phyloP scores from a whole-genome alignment of 2,329 filamentous ascomycete species.

The Apiospora saccharicola region DNA sequence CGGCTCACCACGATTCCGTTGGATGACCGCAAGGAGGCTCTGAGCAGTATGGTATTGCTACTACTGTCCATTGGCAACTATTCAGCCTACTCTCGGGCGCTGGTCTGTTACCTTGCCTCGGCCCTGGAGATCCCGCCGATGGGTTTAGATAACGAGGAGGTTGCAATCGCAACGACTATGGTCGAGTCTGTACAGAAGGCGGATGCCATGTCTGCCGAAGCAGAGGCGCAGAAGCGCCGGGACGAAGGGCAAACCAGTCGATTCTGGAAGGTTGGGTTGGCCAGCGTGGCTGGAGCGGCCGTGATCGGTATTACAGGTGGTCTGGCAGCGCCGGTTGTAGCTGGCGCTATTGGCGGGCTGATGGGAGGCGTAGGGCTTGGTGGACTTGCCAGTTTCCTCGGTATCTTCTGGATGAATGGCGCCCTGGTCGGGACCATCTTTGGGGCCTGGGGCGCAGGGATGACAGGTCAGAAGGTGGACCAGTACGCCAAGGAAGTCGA shows the following conservation, averaged over 20 bases:
- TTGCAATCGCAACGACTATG: constrained; percentile 77
- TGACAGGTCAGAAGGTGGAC: constrained; percentile 84
- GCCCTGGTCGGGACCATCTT: constrained; percentile 88
- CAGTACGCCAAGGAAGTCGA: constrained; percentile 87
- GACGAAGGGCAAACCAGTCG: constrained; percentile 74
- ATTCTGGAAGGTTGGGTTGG: constrained; percentile 91
- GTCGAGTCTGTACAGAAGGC: constrained; percentile 69
- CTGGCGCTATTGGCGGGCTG: constrained; percentile 82
- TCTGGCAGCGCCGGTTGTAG: constrained; percentile 86
- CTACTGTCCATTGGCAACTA: constrained; percentile 78
- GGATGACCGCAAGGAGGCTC: constrained; percentile 66
- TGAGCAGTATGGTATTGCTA: constrained; percentile 75
- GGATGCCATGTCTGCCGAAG: constrained; percentile 73
- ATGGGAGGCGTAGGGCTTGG: constrained; percentile 88
- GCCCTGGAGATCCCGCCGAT: constrained; percentile 69
- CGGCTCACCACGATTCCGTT: constrained; percentile 64
- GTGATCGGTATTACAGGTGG: constrained; percentile 92
- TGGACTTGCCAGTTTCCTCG: constrained; percentile 84
- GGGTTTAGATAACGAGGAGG: constrained; percentile 73
- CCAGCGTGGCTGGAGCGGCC: constrained; percentile 86
- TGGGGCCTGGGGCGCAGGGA: constrained; percentile 84
- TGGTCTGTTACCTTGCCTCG: constrained; percentile 73
- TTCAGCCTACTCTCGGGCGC: constrained; percentile 73
- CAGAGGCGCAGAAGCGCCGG: constrained; percentile 75
- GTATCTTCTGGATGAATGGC: constrained; percentile 84